Percentiles rank a stretch among this genome's conserved stretches.
Conservation (phyloP, 306 rosid genomes). For the Potentilla sterilis region DNA sequence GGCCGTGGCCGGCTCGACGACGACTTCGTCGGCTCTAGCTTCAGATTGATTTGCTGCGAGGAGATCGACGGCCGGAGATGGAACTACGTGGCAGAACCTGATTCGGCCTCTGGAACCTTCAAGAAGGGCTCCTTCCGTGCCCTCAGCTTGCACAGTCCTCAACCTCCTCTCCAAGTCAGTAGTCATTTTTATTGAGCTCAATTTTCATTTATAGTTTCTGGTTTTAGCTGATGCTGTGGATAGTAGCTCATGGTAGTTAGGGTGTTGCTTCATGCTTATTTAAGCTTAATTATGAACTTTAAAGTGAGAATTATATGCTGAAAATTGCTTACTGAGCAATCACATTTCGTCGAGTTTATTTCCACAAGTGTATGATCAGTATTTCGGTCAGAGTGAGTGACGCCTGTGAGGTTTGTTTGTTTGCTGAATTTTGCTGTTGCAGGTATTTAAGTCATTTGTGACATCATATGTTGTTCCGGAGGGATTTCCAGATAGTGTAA, state of each 20-base stretch:
- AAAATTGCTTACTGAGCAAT: background rate
- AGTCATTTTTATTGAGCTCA: background rate
- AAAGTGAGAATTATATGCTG: background rate
- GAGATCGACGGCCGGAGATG: constrained; percentile 86
- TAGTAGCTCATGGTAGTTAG: background rate
- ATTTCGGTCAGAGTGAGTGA: background rate
- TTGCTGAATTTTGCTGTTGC: constrained; percentile 28
- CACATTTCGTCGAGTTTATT: background rate
- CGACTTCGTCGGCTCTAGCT: constrained; percentile 41
- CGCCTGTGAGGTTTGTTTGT: background rate
- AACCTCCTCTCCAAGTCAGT: constrained; percentile 61
- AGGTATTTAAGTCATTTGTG: constrained; percentile 69
- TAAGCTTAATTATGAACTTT: background rate
- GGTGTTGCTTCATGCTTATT: background rate
- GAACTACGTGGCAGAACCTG: constrained; percentile 75
- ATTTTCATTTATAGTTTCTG: background rate
- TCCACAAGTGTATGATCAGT: background rate
- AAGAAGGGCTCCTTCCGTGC: constrained; percentile 68
- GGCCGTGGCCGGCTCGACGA: constrained; percentile 17
- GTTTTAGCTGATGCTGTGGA: background rate
- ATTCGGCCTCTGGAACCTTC: constrained; percentile 39
- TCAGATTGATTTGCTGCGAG: constrained; percentile 73
- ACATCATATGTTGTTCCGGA: constrained; percentile 95
- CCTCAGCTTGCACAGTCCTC: constrained; percentile 61
- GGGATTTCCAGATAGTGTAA: constrained; percentile 87